These are phyloP conservation scores for Tillandsia leiboldiana DNA, from an alignment of 176 grass and related monocot species.

Conservation along the genomic window DNA sequence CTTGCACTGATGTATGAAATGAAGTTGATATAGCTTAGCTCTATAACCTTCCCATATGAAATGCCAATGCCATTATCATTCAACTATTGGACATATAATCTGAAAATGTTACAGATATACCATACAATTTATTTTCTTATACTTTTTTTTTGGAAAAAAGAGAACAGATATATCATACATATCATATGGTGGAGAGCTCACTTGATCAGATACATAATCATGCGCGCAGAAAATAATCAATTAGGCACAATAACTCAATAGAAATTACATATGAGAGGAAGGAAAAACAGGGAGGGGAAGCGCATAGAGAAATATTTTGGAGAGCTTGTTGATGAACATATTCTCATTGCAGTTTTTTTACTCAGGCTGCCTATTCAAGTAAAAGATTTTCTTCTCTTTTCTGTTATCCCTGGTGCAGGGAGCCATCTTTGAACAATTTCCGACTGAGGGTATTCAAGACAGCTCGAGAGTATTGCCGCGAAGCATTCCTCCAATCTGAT, in stretches of 20 bases:
- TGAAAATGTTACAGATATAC: too few species aligned
- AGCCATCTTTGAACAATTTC: conserved; percentile 41
- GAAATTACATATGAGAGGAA: background rate
- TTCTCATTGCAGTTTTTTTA: too few species aligned
- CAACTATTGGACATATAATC: too few species aligned
- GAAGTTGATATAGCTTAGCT: too few species aligned
- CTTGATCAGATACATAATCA: background rate
- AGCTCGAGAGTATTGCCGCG: conserved; percentile 46
- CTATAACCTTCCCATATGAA: too few species aligned
- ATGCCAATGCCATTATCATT: too few species aligned
- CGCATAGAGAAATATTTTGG: background rate
- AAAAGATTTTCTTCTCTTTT: background rate
- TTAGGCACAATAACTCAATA: background rate
- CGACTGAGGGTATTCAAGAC: conserved; percentile 52
- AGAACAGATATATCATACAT: too few species aligned
- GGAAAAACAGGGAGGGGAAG: background rate
- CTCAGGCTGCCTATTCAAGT: background rate
- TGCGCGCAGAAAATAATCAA: background rate
- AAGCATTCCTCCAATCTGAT: conserved; percentile 74
- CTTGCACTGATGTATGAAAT: too few species aligned
- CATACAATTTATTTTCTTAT: too few species aligned
- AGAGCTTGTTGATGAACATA: too few species aligned
- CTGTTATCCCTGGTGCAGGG: background rate
- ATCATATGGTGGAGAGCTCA: background rate
- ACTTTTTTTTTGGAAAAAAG: too few species aligned